Evolutionary conservation across 805 yeast genomes (phyloP), one percentile per base, ranked within the genome.

Genomic region (Candida multigemmis): DNA sequence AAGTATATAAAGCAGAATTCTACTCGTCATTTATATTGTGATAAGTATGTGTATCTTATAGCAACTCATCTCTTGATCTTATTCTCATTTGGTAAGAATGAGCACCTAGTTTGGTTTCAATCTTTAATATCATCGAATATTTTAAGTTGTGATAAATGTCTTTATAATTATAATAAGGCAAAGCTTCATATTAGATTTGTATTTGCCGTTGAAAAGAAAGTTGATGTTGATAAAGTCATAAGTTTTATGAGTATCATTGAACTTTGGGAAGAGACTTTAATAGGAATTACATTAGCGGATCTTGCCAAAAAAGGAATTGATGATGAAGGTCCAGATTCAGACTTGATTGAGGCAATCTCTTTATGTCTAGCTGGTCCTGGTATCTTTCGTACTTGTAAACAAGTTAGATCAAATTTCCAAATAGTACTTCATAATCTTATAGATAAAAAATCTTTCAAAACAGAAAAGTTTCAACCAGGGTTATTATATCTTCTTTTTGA

Each of bases 21-120:
- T 9, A 14, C 27, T 5, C 40, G 37, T n/a, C 82, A 78, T 36
- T 50, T 71, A 39, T 79, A 75, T 44, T 77, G 86, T 48, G 69
- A 74, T 40, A 54, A 55, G 6, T 46, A 47, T 16, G 53, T 68
- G 33, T 55, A 53, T 22, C 67, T 71, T 3, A 58, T 73, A 12
- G 57, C 78, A 7, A 59, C 66, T 9, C 76, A 76, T 41, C 53
- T 68, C 7, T 47, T 78, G 28, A 68, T 79, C 10, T 52, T 75
- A 32, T 76, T 77, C 43, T 75, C 86, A 3, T 75, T 77, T 39
- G 62, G 64, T 3, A 68, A 60, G 14, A 56, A 56, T 20, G 63
- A 56, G n/a, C 63, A 67, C 1, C 54, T 67, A 11, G 41, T 40
- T 4, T 64, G 71, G 62, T 48, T 65, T 28, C 59, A 62, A 25